Conservation (phyloP, 208 protist species). For the Balamuthia mandrillaris region DNA sequence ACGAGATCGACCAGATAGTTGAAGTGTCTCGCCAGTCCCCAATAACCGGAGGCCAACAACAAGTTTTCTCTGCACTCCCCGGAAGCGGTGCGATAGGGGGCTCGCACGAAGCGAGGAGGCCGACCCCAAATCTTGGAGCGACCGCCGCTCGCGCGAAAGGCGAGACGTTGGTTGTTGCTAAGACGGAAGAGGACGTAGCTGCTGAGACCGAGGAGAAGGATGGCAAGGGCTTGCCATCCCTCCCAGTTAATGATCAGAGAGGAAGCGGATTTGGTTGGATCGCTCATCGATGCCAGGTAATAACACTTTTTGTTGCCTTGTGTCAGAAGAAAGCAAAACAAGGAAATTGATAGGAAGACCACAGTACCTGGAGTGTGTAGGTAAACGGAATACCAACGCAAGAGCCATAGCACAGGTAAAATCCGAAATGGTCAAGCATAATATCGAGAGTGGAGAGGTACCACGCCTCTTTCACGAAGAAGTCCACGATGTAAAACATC, state of each 20-base stretch:
- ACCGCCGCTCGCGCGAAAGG: slow-evolving; percentile 54
- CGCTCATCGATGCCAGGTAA: slow-evolving; percentile 76
- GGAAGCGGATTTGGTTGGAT: slow-evolving; percentile 32
- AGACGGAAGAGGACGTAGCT: slow-evolving; percentile 70
- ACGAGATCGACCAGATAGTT: slow-evolving; percentile 92
- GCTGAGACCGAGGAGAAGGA: slow-evolving; percentile 41
- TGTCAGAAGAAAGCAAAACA: too few relatives aligned
- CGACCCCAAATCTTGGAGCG: slow-evolving; percentile 60
- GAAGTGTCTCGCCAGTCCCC: slow-evolving; percentile 91
- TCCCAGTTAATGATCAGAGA: too few relatives aligned
- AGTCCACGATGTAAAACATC: slow-evolving; percentile 87
- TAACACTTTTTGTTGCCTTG: too few relatives aligned
- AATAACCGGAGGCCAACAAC: slow-evolving; percentile 90
- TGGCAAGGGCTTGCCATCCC: too few relatives aligned
- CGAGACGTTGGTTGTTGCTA: slow-evolving; percentile 66
- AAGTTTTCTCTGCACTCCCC: slow-evolving; percentile 46
- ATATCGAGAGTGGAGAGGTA: slow-evolving; percentile 94
- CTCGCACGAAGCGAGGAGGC: slow-evolving; percentile 72
- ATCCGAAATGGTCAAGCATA: slow-evolving; percentile 90
- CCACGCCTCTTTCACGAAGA: slow-evolving; percentile 78
- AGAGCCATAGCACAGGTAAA: slow-evolving; percentile 92
- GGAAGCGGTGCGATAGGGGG: slow-evolving; percentile 63
- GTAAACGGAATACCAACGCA: slow-evolving; percentile 90
- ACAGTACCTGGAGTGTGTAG: slow-evolving; percentile 90
- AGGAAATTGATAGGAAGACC: too few relatives aligned